These are phyloP conservation scores for Paraphaeosphaeria sporulosa DNA, from an alignment of 2,329 filamentous ascomycete genomes.

Conservation along the genomic window DNA sequence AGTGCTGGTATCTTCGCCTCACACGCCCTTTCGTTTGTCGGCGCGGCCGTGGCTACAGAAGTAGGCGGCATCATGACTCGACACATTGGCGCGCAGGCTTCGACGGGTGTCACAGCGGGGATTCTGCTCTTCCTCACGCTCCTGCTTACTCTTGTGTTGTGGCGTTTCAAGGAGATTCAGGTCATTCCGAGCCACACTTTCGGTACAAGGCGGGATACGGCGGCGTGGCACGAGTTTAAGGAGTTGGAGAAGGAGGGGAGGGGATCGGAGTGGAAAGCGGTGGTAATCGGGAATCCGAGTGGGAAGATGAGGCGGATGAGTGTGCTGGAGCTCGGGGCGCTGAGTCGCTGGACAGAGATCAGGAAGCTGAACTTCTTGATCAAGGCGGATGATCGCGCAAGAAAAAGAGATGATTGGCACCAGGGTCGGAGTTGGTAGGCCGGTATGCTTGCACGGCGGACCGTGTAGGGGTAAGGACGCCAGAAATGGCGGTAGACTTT, in stretches of 20 bases:
- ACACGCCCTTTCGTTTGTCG: slow-evolving; percentile 73
- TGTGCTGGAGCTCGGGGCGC: slow-evolving; percentile 71
- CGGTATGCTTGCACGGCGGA: not conserved
- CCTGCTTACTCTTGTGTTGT: slow-evolving; percentile 67
- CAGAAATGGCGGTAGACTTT: not conserved
- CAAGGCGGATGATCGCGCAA: slow-evolving; percentile 20
- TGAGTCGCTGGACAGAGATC: slow-evolving; percentile 78
- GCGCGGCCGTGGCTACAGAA: slow-evolving; percentile 73
- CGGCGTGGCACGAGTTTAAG: slow-evolving; percentile 40
- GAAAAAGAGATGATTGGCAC: slow-evolving; percentile 18
- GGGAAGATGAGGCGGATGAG: slow-evolving; percentile 74
- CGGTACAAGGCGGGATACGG: slow-evolving; percentile 45
- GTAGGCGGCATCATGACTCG: slow-evolving; percentile 73
- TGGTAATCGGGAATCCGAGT: slow-evolving; percentile 75
- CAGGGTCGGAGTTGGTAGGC: slow-evolving; percentile 7
- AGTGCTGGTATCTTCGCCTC: slow-evolving; percentile 74
- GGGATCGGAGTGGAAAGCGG: slow-evolving; percentile 68
- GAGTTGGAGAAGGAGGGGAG: slow-evolving; percentile 52
- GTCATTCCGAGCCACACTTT: slow-evolving; percentile 70
- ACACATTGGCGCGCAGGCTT: slow-evolving; percentile 70
- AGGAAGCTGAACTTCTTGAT: slow-evolving; percentile 55
- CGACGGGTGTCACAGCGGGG: slow-evolving; percentile 72
- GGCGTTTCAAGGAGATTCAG: slow-evolving; percentile 70
- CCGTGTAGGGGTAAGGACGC: not conserved
- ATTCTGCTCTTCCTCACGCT: slow-evolving; percentile 72